phyloP scores from a whole-genome alignment of 495 filamentous ascomycete species.

The Terfezia boudieri region DNA sequence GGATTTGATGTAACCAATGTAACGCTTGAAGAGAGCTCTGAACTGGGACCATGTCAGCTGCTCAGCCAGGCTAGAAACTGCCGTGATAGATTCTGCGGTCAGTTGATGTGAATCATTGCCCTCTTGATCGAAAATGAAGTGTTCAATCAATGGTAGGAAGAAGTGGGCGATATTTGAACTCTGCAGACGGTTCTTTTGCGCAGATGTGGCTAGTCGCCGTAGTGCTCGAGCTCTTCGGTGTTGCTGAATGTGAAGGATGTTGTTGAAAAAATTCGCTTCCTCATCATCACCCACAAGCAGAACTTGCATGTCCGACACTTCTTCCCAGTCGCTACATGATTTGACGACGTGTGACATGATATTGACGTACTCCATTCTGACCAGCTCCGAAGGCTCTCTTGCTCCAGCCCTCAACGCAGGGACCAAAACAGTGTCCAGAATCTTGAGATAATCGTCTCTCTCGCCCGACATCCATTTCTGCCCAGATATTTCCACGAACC shows the following conservation, averaged over 20 bases:
- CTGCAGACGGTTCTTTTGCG: slow-evolving; percentile 35
- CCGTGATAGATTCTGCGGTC: slow-evolving; percentile 53
- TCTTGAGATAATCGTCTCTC: slow-evolving; percentile 25
- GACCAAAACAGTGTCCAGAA: slow-evolving; percentile 41
- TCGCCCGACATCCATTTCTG: slow-evolving; percentile 17
- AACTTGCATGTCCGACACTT: slow-evolving; percentile 49
- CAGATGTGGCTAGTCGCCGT: slow-evolving; percentile 45
- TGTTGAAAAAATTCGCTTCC: slow-evolving; percentile 82
- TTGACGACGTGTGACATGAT: slow-evolving; percentile 59
- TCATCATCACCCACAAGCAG: slow-evolving; percentile 59
- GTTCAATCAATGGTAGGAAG: slow-evolving; percentile 78
- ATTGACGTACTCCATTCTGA: slow-evolving; percentile 56
- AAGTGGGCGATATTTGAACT: slow-evolving; percentile 64
- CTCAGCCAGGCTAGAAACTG: slow-evolving; percentile 47
- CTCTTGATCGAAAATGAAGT: slow-evolving; percentile 69
- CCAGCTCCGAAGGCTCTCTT: slow-evolving; percentile 54
- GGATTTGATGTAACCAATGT: slow-evolving; percentile 51
- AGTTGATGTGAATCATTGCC: slow-evolving; percentile 65
- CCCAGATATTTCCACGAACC: slow-evolving; percentile 46
- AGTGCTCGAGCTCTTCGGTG: slow-evolving; percentile 69
- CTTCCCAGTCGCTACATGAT: slow-evolving; percentile 39
- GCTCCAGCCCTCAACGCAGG: slow-evolving; percentile 55
- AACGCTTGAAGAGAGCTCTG: slow-evolving; percentile 56
- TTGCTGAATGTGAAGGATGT: slow-evolving; percentile 76
- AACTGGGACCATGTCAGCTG: slow-evolving; percentile 86